Percentiles rank a stretch among this genome's conserved stretches.
These are phyloP conservation scores for Aspergillus sp. DNA, from an alignment of 2,329 filamentous ascomycete species.

Conservation along the genomic window DNA sequence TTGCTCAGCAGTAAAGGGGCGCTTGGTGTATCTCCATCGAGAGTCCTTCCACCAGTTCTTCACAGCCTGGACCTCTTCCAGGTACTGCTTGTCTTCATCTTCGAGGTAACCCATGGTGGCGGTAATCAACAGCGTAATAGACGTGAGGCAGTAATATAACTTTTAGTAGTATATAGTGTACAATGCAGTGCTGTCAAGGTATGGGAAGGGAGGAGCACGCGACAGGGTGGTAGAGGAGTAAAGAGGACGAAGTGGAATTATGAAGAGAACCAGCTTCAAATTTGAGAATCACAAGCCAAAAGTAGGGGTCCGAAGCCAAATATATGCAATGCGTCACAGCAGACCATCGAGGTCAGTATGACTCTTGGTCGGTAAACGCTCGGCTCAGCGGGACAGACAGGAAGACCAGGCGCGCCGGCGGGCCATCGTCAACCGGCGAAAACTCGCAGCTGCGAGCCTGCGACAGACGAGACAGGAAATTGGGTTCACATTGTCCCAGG, in stretches of 20 bases:
- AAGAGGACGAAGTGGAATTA: constrained; percentile 7
- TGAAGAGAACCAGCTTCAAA: constrained; percentile 4
- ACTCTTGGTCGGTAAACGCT: constrained; percentile 37
- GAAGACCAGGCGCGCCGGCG: constrained; percentile 23
- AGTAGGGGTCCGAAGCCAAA: constrained; percentile 23
- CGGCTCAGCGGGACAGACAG: constrained; percentile 38
- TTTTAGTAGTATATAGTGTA: constrained; percentile 15
- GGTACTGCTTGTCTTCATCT: constrained; percentile 72
- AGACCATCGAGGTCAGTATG: constrained; percentile 6
- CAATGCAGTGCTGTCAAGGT: neutral
- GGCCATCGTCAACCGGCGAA: constrained; percentile 19
- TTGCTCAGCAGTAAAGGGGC: constrained; percentile 92
- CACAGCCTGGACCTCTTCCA: constrained; percentile 80
- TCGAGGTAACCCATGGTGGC: constrained; percentile 49
- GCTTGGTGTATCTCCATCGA: constrained; percentile 88
- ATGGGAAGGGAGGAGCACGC: constrained; percentile 13
- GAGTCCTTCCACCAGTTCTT: constrained; percentile 93
- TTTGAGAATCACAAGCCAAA: constrained; percentile 31
- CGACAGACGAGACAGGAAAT: constrained; percentile 6
- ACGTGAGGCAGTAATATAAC: constrained; percentile 1
- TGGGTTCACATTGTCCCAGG: constrained; percentile 15
- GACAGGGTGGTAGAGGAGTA: constrained; percentile 7
- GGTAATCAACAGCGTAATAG: constrained; percentile 4
- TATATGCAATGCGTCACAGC: constrained; percentile 24
- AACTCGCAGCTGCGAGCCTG: neutral